Evolutionary conservation across 2,329 filamentous ascomycete genomes (phyloP).

Genomic region (Fusarium praegraminearum): DNA sequence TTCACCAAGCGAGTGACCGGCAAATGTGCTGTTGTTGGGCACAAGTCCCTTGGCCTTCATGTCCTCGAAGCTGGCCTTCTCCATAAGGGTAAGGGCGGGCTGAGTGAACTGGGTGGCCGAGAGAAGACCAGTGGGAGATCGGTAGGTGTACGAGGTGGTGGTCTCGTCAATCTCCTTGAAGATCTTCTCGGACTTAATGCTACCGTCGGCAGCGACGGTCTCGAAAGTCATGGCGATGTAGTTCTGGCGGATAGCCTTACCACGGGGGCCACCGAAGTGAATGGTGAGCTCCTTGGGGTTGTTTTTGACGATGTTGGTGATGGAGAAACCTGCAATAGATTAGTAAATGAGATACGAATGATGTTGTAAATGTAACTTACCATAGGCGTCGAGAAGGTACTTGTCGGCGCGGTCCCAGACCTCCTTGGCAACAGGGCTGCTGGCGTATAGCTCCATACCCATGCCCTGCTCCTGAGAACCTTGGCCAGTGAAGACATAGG

Average conservation of each 20-base stretch:
- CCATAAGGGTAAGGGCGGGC: slow-evolving; percentile 96
- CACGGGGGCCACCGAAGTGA: slow-evolving; percentile 95
- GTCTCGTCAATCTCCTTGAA: slow-evolving; percentile 97
- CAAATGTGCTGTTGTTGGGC: slow-evolving; percentile 95
- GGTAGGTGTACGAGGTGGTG: slow-evolving; percentile 96
- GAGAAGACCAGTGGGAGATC: slow-evolving; percentile 91
- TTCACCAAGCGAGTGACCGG: slow-evolving; percentile 96
- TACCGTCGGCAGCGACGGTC: slow-evolving; percentile 91
- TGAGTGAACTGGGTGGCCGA: slow-evolving; percentile 99
- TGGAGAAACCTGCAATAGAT: slow-evolving; percentile 78
- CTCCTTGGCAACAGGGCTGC: slow-evolving; percentile 92
- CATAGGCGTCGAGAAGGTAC: slow-evolving; percentile 98
- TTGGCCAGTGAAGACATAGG: slow-evolving; percentile 98
- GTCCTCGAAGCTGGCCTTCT: slow-evolving; percentile 99
- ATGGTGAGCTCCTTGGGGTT: slow-evolving; percentile 99
- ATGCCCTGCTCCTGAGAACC: slow-evolving; percentile 99
- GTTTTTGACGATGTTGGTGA: slow-evolving; percentile 99
- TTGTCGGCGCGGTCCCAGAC: slow-evolving; percentile 98
- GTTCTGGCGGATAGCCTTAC: slow-evolving; percentile 97
- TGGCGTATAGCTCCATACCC: slow-evolving; percentile 98
- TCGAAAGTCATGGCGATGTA: slow-evolving; percentile 99
- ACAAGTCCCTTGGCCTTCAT: slow-evolving; percentile 98
- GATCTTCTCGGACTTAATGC: slow-evolving; percentile 98
- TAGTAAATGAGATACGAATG: slow-evolving; percentile 12
- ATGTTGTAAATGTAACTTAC: slow-evolving; percentile 61